Conservation (phyloP, 2,329 filamentous ascomycete genomes). For the Eutypa lata region DNA sequence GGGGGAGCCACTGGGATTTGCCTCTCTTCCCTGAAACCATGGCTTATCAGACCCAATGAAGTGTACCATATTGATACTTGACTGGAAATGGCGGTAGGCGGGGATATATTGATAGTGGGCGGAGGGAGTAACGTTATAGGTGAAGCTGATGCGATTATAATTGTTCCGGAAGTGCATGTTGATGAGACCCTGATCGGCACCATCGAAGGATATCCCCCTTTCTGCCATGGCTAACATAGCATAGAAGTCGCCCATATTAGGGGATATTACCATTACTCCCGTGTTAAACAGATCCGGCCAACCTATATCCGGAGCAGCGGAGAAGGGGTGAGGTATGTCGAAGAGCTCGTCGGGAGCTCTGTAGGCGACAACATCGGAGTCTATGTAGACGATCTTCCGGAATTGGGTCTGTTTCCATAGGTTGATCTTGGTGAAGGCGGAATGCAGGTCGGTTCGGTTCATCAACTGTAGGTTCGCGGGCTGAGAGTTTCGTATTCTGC, state of each 20-base stretch:
- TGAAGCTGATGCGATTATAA: constrained; percentile 87
- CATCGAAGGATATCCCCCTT: constrained; percentile 89
- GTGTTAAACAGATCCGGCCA: constrained; percentile 99
- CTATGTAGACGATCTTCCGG: constrained; percentile 88
- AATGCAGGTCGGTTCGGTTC: constrained; percentile 85
- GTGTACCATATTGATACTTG: constrained; percentile 84
- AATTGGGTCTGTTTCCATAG: constrained; percentile 91
- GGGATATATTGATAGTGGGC: constrained; percentile 97
- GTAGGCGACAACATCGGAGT: constrained; percentile 89
- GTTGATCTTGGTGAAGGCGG: constrained; percentile 93
- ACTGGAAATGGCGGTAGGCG: constrained; percentile 89
- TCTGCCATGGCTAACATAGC: constrained; percentile 81
- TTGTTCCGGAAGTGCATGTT: constrained; percentile 88
- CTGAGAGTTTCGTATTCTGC: constrained; percentile 71
- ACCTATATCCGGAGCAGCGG: constrained; percentile 86
- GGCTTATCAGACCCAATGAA: constrained; percentile 93
- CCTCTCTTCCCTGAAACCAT: constrained; percentile 66
- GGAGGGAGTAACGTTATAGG: constrained; percentile 95
- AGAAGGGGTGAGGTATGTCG: constrained; percentile 55
- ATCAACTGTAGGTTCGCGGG: constrained; percentile 86
- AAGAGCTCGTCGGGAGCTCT: constrained; percentile 93
- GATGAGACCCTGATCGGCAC: constrained; percentile 90
- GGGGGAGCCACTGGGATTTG: constrained; percentile 53
- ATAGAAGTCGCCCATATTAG: constrained; percentile 84
- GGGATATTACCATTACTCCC: constrained; percentile 89